Percentiles rank a stretch among this genome's conserved stretches.
These are phyloP conservation scores for Asterella californica DNA, from an alignment of 225 moss, liverwort and hornwort species.

Conservation along the genomic window DNA sequence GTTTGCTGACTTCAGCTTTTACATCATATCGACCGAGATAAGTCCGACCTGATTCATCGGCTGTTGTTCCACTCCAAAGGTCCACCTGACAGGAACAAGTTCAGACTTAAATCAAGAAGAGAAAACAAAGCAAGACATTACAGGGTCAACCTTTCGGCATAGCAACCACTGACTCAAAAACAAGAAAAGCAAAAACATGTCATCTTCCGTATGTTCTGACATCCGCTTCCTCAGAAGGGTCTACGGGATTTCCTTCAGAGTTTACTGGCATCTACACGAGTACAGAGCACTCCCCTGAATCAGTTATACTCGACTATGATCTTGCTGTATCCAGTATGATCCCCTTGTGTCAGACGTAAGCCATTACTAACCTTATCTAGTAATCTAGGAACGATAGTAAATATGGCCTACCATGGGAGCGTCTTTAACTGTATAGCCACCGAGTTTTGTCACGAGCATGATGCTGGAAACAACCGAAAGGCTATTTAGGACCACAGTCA, in stretches of 20 bases:
- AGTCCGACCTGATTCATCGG: slow-evolving; percentile 62
- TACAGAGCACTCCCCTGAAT: too few relatives aligned
- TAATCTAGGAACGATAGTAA: not conserved
- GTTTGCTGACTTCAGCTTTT: slow-evolving; percentile 50
- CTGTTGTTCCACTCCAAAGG: slow-evolving; percentile 74
- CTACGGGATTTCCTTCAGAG: too few relatives aligned
- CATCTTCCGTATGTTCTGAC: not conserved
- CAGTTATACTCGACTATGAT: not conserved
- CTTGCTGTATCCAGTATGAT: not conserved
- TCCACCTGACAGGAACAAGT: slow-evolving; percentile 54
- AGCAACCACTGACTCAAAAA: not conserved
- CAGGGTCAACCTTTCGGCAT: not conserved
- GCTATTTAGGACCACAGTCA: slow-evolving; percentile 65
- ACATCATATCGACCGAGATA: slow-evolving; percentile 79
- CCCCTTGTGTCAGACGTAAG: too few relatives aligned
- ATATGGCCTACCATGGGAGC: slow-evolving; percentile 69
- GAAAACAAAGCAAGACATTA: not conserved
- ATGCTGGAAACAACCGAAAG: slow-evolving; percentile 78
- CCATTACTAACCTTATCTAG: too few relatives aligned
- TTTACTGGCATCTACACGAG: not conserved
- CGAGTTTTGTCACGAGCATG: slow-evolving; percentile 57
- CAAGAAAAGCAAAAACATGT: not conserved
- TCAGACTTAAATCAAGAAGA: not conserved
- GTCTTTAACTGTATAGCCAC: slow-evolving; percentile 68
- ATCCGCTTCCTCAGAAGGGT: not conserved